Evolutionary conservation across 495 filamentous ascomycete species (phyloP).

Genomic region (Annulohypoxylon maeteangense): DNA sequence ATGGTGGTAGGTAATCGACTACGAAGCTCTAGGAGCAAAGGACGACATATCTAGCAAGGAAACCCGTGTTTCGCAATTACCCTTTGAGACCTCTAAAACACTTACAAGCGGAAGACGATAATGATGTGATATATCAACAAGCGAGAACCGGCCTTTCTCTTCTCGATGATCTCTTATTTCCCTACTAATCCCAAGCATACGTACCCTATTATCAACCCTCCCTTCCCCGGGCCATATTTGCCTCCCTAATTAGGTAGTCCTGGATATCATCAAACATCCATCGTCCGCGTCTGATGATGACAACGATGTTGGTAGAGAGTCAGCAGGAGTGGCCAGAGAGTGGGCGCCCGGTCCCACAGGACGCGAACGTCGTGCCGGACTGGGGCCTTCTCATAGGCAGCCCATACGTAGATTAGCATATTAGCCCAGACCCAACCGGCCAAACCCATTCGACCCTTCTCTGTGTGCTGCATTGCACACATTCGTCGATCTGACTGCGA

Average conservation of each 20-base stretch:
- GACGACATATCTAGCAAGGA: not conserved
- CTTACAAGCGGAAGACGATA: conserved; percentile 2
- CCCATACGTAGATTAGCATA: conserved; percentile 13
- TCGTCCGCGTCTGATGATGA: conserved; percentile 11
- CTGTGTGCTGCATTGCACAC: conserved; percentile 21
- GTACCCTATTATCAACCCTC: no score
- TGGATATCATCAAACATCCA: not conserved
- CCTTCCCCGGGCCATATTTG: not conserved
- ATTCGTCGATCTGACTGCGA: conserved; percentile 36
- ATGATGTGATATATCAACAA: not conserved
- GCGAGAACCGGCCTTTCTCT: not conserved
- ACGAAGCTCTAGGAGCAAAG: not conserved
- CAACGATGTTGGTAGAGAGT: conserved; percentile 5
- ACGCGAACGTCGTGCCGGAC: conserved; percentile 19
- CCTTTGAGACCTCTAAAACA: not conserved
- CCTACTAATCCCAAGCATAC: not conserved
- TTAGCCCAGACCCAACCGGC: conserved; percentile 6
- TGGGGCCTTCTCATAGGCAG: conserved; percentile 24
- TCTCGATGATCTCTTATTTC: not conserved
- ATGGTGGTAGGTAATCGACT: not conserved
- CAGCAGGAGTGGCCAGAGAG: not conserved
- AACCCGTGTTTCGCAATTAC: conserved; percentile 2
- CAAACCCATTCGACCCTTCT: conserved; percentile 6
- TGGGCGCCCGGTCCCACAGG: conserved; percentile 9
- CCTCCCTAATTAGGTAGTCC: not conserved